A percentile compares a stretch with the other conserved stretches of the same genome.
Evolutionary conservation across 768 basidiomycete genomes (phyloP).

Genomic region (Pleurotus sapidus): DNA sequence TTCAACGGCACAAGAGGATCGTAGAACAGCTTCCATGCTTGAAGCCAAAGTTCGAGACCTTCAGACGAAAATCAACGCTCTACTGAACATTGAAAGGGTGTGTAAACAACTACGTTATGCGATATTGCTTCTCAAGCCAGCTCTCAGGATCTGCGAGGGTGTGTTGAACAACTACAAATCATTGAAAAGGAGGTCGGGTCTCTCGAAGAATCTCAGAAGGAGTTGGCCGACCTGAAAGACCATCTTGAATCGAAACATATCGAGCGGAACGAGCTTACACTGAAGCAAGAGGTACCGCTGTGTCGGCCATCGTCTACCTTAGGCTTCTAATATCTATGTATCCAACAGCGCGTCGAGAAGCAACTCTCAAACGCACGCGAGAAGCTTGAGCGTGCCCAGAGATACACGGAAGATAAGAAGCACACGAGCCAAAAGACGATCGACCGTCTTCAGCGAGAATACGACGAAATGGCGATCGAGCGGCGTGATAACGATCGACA

Average conservation of each 20-base stretch:
- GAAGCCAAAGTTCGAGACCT: constrained; percentile 79
- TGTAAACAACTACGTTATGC: background rate
- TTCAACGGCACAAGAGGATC: constrained; percentile 64
- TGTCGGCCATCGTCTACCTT: background rate
- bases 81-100: constrained; percentile 77
- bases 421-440: constrained; percentile 70
- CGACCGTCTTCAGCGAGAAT: constrained; percentile 73
- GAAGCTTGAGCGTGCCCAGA: constrained; percentile 76
- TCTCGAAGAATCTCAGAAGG: constrained; percentile 65
- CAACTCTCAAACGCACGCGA: constrained; percentile 81
- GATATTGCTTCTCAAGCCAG: constrained; percentile 5
- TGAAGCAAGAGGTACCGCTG: constrained; percentile 60
- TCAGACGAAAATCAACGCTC: constrained; percentile 66
- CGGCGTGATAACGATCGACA: constrained; percentile 77
- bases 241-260: constrained; percentile 71
- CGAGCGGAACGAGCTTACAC: constrained; percentile 65
- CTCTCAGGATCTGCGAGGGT: constrained; percentile 63
- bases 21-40: constrained; percentile 56
- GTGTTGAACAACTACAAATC: constrained; percentile 72
- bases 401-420: constrained; percentile 79
- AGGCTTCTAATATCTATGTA: background rate
- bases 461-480: constrained; percentile 74
- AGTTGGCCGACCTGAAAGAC: constrained; percentile 65
- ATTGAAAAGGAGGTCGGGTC: constrained; percentile 65
- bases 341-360: constrained; percentile 67